Evolutionary conservation across 1,139 yeast species (phyloP), one percentile per base, ranked within the genome.

Genomic region (Blastobotrys elegans): DNA sequence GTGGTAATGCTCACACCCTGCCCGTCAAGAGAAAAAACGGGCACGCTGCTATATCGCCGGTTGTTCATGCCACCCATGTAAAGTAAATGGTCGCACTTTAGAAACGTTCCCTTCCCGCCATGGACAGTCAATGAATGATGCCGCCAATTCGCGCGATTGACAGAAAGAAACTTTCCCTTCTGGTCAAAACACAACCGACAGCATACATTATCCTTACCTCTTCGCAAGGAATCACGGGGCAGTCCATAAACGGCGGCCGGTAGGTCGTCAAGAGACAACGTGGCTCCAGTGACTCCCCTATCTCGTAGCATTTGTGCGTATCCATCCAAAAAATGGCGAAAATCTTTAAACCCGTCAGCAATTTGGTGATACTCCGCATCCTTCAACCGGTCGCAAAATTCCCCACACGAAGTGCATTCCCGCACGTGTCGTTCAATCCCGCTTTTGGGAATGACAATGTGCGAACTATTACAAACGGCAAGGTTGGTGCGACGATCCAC

Each of bases 171-270:
- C 14, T 24, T 21, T 2, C 26, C 34, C 14, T 4, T 11, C 24
- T 29, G n/a, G 14, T 39, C 43, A 39, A 27, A 39, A 29, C 43
- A 39, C 14, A 4, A 6, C 7, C 22, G 33, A 14, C 43, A 39
- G 22, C 11, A 10, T 18, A 8, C 4, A 26, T 18, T n/a, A 20
- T 4, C 3, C 22, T 17, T 6, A 22, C 11, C 4, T 39, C 43
- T 27, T 16, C n/a, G 2, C 17, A n/a, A n/a, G n/a, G n/a, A n/a
- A n/a, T n/a, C n/a, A n/a, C n/a, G n/a, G n/a, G n/a, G 24, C 8
- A 4, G 27, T 4, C 43, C 43, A 13, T 18, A 18, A 6, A 39
- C 14, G 3, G 43, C 14, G 8, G 5, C 14, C 14, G 43, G 43
- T n/a, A 39, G 27, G 16, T 17, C 34, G 21, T 7, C 14, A 3